Conservation (phyloP, 2,329 filamentous ascomycete species). For the Penicillium fuscoglaucum region DNA sequence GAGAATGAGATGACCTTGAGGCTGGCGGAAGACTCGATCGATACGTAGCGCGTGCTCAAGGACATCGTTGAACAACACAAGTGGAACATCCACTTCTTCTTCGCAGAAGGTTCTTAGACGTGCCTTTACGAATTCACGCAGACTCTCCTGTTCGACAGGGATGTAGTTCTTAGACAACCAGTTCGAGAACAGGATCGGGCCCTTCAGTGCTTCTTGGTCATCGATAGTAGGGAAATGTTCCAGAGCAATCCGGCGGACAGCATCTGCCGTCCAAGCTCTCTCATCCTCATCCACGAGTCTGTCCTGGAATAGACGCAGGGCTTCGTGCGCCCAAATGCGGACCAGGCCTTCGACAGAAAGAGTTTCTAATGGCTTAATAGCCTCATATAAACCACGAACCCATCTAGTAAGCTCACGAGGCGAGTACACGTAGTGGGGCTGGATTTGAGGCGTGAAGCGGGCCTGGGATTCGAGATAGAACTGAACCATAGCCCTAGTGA, state of each 20-base stretch:
- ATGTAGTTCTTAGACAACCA: slow-evolving; percentile 99
- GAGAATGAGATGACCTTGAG: slow-evolving; percentile 95
- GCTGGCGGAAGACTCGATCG: slow-evolving; percentile 96
- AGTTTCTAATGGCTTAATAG: slow-evolving; percentile 85
- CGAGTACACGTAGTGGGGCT: slow-evolving; percentile 98
- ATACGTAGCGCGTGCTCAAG: slow-evolving; percentile 97
- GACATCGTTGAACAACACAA: slow-evolving; percentile 99
- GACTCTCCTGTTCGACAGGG: slow-evolving; percentile 89
- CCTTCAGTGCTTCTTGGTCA: slow-evolving; percentile 80
- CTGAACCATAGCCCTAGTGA: slow-evolving; percentile 96
- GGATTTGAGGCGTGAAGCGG: slow-evolving; percentile 91
- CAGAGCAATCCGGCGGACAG: slow-evolving; percentile 79
- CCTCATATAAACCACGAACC: slow-evolving; percentile 97
- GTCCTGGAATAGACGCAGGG: slow-evolving; percentile 93
- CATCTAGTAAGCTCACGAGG: slow-evolving; percentile 96
- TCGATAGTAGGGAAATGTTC: slow-evolving; percentile 96
- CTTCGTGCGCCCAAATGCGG: slow-evolving; percentile 97
- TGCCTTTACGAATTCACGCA: slow-evolving; percentile 96
- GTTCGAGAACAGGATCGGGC: slow-evolving; percentile 97
- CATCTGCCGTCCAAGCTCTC: slow-evolving; percentile 89
- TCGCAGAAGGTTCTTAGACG: slow-evolving; percentile 98
- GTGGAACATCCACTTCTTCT: slow-evolving; percentile 96
- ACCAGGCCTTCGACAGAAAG: slow-evolving; percentile 88
- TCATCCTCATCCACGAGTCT: slow-evolving; percentile 93
- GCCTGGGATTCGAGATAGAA: slow-evolving; percentile 94